These are phyloP conservation scores for Penicillium sp. DNA, from an alignment of 2,329 filamentous ascomycete genomes.

Conservation along the genomic window DNA sequence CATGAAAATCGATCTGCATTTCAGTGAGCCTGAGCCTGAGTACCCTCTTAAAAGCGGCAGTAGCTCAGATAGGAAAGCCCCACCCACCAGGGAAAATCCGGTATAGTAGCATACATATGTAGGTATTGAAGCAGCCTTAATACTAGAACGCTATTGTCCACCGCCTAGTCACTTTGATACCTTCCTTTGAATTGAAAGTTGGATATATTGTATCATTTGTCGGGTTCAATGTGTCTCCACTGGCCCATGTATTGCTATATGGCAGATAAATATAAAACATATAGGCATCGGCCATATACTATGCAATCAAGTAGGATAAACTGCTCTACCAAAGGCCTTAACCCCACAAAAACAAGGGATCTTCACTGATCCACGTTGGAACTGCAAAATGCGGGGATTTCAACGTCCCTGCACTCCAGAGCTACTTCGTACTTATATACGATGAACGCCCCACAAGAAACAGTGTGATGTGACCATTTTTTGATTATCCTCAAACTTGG, in stretches of 20 bases:
- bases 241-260: too few relatives aligned
- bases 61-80: too few relatives aligned
- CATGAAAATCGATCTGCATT: too few relatives aligned
- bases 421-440: not conserved
- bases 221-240: not conserved
- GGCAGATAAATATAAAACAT: not conserved
- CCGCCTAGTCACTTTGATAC: rapidly evolving
- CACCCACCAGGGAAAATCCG: too few relatives aligned
- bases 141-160: not conserved
- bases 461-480: not conserved
- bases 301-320: not conserved
- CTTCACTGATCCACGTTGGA: not conserved
- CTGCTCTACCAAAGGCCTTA: not conserved
- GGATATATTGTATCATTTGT: not conserved
- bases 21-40: too few relatives aligned
- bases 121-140: not conserved
- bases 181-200: not conserved
- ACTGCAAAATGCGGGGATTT: not conserved
- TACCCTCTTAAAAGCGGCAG: too few relatives aligned
- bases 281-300: not conserved
- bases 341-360: not conserved
- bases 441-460: not conserved
- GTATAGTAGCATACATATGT: not conserved
- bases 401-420: not conserved
- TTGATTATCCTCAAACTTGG: not conserved